phyloP scores from a whole-genome alignment of 306 rosid species.

The Rosa lucieae region DNA sequence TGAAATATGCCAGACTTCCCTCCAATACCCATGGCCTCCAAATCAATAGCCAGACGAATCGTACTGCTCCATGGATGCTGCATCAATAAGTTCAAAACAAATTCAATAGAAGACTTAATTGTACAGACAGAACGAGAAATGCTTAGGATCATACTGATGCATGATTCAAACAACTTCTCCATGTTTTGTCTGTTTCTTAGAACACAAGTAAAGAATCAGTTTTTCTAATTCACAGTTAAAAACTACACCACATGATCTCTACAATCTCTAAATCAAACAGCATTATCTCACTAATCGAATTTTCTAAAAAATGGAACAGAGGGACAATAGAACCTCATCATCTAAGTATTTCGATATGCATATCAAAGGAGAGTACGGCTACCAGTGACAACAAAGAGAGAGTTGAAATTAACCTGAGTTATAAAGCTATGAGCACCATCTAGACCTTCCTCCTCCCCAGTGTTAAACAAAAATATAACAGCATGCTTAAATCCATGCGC shows the following conservation, averaged over 20 bases:
- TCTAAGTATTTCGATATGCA: neutral
- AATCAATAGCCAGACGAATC: conserved; percentile 76
- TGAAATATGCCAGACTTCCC: conserved; percentile 93
- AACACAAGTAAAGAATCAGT: neutral
- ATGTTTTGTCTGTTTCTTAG: neutral
- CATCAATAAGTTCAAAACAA: conserved; percentile 28
- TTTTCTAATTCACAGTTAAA: neutral
- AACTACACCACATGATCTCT: neutral
- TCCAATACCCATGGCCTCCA: conserved; percentile 98
- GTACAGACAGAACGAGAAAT: neutral
- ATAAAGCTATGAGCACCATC: conserved; percentile 96
- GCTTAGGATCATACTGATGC: neutral
- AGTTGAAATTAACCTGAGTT: conserved; percentile 64
- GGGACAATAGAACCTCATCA: neutral
- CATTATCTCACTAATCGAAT: neutral
- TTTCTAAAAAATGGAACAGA: neutral
- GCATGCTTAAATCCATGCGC: conserved; percentile 86
- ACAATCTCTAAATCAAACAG: neutral
- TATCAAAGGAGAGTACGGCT: neutral
- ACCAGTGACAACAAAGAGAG: neutral
- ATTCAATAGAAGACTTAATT: too few species aligned
- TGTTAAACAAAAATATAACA: conserved; percentile 88
- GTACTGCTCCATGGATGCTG: conserved; percentile 96
- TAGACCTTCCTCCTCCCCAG: conserved; percentile 98
- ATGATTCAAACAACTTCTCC: neutral